Evolutionary conservation across 2,329 filamentous ascomycete species (phyloP), one percentile per base, ranked within the genome.

Genomic region (Claviceps africana): DNA sequence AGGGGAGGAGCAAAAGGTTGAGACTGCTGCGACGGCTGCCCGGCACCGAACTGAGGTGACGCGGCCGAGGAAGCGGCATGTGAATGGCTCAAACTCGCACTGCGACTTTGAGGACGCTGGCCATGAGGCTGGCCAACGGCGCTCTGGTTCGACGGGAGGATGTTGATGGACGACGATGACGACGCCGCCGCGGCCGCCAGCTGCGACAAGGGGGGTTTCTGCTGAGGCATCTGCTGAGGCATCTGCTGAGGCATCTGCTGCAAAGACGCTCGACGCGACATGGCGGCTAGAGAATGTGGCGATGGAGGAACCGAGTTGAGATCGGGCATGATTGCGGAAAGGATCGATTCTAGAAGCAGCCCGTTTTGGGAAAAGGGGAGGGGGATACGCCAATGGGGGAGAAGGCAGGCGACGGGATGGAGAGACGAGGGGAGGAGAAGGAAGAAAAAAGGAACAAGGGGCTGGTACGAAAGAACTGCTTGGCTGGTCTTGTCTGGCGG

Each of bases 81-180:
- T 48, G 50, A 42, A 21, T 46, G 51, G 50, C 43, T 52, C 54
- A 57, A 28, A 49, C 55, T 56, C 7, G 48, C 43, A 33, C 49
- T 51, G 11, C 48, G 55, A 47, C 51, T 55, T 48, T 53, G 56
- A 50, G 52, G 56, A 8, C 51, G 31, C 13, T 56, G 44, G 13
- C 9, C 44, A 33, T 33, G 28, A 19, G 44, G 44, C 28, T 47
- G 58, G 60, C 73, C 73, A 54, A 79, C 69, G 43, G 72, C 66
- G 49, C 62, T 68, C 62, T 77, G 75, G 64, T 78, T 78, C 25
- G 75, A 78, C 2, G 78, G 78, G 21, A 81, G 71, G 57, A 82
- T 76, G 55, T 80, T 76, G 31, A 79, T 67, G 15, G 73, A 71
- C 7, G 74, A 67, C 25, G 72, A 69, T 6, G 59, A 47, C 3